Percentiles rank a stretch among this genome's conserved stretches.
Conservation (phyloP, 768 basidiomycete genomes). For the Daedaleopsis sinensis region DNA sequence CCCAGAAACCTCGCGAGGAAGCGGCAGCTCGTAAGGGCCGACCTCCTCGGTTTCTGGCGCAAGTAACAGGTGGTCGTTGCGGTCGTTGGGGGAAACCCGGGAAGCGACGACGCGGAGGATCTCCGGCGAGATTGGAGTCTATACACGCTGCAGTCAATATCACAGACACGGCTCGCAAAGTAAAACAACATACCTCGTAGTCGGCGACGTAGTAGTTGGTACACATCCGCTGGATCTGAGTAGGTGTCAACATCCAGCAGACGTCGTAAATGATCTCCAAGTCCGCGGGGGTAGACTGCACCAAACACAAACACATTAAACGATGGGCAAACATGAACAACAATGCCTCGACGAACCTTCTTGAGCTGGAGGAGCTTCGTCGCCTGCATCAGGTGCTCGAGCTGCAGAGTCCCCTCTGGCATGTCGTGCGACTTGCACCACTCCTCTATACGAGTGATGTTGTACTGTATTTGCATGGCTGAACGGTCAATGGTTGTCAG, state of each 20-base stretch:
- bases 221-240: conserved; percentile 99
- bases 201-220: conserved; percentile 99
- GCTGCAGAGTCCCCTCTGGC: conserved; percentile 96
- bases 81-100: conserved; percentile 93
- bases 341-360: conserved; percentile 59
- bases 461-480: conserved; percentile 99
- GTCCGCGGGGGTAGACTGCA: conserved; percentile 86
- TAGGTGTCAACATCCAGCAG: conserved; percentile 99
- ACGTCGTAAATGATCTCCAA: conserved; percentile 99
- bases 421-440: conserved; percentile 99
- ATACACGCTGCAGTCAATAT: conserved; percentile 10
- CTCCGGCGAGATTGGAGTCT: conserved; percentile 97
- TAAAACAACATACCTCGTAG: conserved; percentile 74
- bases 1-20: conserved; percentile 93
- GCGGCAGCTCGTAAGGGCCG: conserved; percentile 90
- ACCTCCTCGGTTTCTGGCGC: conserved; percentile 98
- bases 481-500: background rate
- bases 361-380: conserved; percentile 97
- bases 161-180: background rate
- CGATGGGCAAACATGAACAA: background rate
- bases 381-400: conserved; percentile 99
- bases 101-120: conserved; percentile 96
- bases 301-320: conserved; percentile 12
- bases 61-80: conserved; percentile 94
- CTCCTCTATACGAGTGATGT: conserved; percentile 95